These are phyloP conservation scores for Macrolepiota albuminosa DNA, from an alignment of 768 basidiomycete species.

Conservation along the genomic window DNA sequence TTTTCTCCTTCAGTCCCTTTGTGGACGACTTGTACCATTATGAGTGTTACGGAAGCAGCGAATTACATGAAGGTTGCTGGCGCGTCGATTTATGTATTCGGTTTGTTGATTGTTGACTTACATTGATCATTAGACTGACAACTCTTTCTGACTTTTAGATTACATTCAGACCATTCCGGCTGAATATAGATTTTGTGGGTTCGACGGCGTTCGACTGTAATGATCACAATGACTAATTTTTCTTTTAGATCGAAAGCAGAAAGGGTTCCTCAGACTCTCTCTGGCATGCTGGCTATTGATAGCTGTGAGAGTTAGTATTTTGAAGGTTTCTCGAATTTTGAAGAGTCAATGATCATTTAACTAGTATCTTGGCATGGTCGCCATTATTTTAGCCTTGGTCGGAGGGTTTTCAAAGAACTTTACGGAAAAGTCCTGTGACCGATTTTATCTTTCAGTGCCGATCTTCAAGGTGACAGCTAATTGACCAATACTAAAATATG, in stretches of 20 bases:
- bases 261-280: constrained; percentile 13
- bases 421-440: constrained; percentile 9
- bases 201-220: too few relatives aligned
- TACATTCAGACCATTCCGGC: constrained; percentile 18
- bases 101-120: constrained; percentile 1
- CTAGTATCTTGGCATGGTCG: constrained; percentile 19
- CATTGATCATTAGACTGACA: not conserved
- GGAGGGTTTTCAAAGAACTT: constrained; percentile 16
- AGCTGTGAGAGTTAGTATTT: constrained; percentile 10
- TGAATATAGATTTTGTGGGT: constrained; percentile 16
- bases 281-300: constrained; percentile 17
- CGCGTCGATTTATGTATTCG: constrained; percentile 17
- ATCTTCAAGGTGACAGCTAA: constrained; percentile 9
- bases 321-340: not conserved
- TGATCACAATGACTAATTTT: not conserved
- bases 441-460: constrained; percentile 15
- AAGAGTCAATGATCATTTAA: not conserved
- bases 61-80: constrained; percentile 19
- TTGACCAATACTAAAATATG: not conserved
- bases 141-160: constrained; percentile 1
- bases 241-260: constrained; percentile 14
- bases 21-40: not conserved
- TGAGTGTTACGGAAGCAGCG: constrained; percentile 7
- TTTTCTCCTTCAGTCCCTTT: not conserved
- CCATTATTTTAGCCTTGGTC: constrained; percentile 13